Base-by-base conservation (phyloP, 2,329 filamentous ascomycete genomes). In the Drechmeria coniospora region DNA sequence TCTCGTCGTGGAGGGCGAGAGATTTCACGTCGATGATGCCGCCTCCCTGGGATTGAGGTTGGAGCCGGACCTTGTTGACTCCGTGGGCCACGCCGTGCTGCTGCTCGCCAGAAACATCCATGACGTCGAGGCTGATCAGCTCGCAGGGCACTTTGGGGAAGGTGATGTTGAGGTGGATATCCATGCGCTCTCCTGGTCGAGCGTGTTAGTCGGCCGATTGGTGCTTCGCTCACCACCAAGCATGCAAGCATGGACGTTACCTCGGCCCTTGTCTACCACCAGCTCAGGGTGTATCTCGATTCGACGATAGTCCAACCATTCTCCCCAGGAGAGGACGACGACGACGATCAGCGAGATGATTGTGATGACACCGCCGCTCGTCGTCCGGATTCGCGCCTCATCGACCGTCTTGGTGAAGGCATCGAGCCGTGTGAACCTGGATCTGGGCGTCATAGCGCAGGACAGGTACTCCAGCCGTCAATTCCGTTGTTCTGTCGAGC, bases 321-420 rank as follows among this genome's bases (percentile, higher is more conserved):
- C 90, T 54, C 86, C 84, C 76, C 81, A 86, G 15, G 84, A 69
- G 40, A 98, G 68, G 55, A 79, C 94, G 24, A 95, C 49, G 30
- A 98, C 83, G 29, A 94, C 69, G 27, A 98, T 53, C 44, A 98
- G 63, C 34, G 86, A 94, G 40, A 78, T 68, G 44, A 98, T 84
- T 31, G 90, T 98, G 45, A 98, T 83, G 42, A 98, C 73, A 40
- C 90, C 90, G 39, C 90, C 90, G 3, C 84, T 93, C 6, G 86
- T 94, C 18, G 90, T 98, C 45, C 92, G 79, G 50, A 98, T 74
- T 44, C 90, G 74, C 40, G 92, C 90, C 73, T 98, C 90, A 54
- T 98, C 90, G 43, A 98, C 90, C 9, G 90, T 98, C 61, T 98
- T 98, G 28, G 87, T 93, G 54, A 98, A 98, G 66, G 90, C 90